Evolutionary conservation across 768 basidiomycete genomes (phyloP), one percentile per base, ranked within the genome.

Genomic region (Termitomyces sp.): DNA sequence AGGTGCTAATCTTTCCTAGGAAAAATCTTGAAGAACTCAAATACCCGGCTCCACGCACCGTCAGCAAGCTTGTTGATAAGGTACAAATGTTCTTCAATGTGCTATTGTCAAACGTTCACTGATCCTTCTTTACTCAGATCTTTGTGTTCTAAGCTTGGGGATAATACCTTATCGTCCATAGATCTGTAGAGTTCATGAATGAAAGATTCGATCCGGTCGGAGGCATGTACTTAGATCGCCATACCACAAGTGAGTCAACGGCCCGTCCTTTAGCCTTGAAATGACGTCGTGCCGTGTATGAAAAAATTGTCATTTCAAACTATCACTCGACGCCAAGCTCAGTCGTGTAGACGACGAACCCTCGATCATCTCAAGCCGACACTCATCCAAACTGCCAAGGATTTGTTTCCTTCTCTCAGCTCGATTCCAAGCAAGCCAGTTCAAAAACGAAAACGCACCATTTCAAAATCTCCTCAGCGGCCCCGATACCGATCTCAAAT

Each of bases 51-150:
- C 93, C 97, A 5, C 84, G 90, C 61, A 85, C 92, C 7, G 81
- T 97, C 74, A 94, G 90, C 83, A 99, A 98, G 78, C 83, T 95
- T 46, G 87, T 82, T 53, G 95, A 98, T 70, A 84, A 92, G 82
- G 91, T 88, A 68, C 43, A 53, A 32, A 21, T 29, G 38, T 52
- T 54, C 31, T 43, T 4, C n/a, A 59, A 34, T 41, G 10, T 37
- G 9, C 32, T 14, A 7, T 23, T 42, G 45, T 45, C 23, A 45
- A 41, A 27, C 12, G 25, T 38, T 23, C 40, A 42, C 34, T 60
- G 31, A 60, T 21, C 32, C 53, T 41, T 43, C 47, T 45, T 54
- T 51, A 54, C 53, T 41, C 56, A 78, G 77, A 70, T 79, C 63
- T 80, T 79, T 59, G 72, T 78, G 19, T 80, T 80, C 67, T 79